phyloP scores from a whole-genome alignment of 2,329 filamentous ascomycete species.

The Botrytis elliptica region DNA sequence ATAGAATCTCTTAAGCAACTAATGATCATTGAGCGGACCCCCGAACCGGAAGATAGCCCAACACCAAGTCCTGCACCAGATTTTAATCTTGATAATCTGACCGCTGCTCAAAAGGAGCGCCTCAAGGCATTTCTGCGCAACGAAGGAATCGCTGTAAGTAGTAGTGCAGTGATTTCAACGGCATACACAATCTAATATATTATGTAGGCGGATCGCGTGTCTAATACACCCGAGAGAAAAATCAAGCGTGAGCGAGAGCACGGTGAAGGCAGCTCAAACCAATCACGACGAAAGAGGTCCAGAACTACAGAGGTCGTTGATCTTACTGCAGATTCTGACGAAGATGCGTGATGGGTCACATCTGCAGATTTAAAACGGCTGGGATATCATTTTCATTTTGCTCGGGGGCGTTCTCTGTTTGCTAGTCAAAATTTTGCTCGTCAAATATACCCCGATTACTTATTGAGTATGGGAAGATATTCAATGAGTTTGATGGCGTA shows the following conservation, averaged over 20 bases:
- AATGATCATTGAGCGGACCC: slow-evolving; percentile 15
- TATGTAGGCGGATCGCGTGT: background rate
- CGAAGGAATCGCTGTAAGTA: slow-evolving; percentile 4
- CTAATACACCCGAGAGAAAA: background rate
- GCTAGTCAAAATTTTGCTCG: background rate
- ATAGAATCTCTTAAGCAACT: slow-evolving; percentile 19
- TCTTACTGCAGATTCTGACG: slow-evolving; percentile 9
- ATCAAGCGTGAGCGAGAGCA: slow-evolving; percentile 13
- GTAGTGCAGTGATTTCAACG: background rate
- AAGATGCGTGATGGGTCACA: background rate
- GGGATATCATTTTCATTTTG: background rate
- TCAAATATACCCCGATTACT: background rate
- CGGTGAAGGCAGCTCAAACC: background rate
- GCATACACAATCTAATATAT: background rate
- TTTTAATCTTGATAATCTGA: background rate
- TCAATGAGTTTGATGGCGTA: too few species aligned
- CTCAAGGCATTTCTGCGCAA: slow-evolving; percentile 13
- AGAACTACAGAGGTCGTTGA: background rate
- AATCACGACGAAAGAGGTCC: background rate
- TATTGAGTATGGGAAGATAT: background rate
- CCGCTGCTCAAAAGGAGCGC: background rate
- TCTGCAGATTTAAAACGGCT: background rate
- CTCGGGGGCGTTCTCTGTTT: background rate
- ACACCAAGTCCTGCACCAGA: background rate
- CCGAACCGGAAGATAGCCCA: slow-evolving; percentile 8